These are phyloP conservation scores for Clohesyomyces aquaticus DNA, from an alignment of 495 filamentous ascomycete species.

Conservation along the genomic window DNA sequence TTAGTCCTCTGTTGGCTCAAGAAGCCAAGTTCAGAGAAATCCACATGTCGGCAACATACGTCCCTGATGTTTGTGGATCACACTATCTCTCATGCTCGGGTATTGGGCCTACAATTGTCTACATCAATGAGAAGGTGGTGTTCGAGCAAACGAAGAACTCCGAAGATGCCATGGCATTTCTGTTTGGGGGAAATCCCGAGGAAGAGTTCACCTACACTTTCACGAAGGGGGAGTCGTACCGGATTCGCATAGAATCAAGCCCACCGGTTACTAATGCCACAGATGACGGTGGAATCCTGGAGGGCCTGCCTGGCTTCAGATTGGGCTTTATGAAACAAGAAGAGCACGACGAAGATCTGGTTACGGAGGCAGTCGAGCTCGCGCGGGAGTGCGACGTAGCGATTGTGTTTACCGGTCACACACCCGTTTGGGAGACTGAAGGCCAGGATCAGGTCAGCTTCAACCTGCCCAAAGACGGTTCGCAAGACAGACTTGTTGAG, in stretches of 20 bases:
- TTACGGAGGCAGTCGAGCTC: conserved; percentile 22
- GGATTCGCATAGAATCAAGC: conserved; percentile 13
- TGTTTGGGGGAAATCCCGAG: conserved; percentile 27
- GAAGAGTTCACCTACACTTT: conserved; percentile 25
- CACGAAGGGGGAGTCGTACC: conserved; percentile 18
- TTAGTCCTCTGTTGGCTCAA: conserved; percentile 12
- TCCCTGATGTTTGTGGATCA: conserved; percentile 12
- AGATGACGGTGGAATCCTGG: conserved; percentile 9
- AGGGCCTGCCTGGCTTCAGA: conserved; percentile 23
- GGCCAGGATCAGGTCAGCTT: conserved; percentile 30
- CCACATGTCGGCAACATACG: conserved; percentile 15
- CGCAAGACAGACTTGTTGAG: conserved; percentile 35
- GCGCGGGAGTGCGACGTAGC: conserved; percentile 21
- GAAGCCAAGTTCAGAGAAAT: conserved; percentile 13
- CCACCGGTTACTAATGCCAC: conserved; percentile 1
- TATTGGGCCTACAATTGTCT: conserved; percentile 21
- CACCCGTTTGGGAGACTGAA: conserved; percentile 35
- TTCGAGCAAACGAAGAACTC: conserved; percentile 18
- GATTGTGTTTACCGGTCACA: conserved; percentile 36
- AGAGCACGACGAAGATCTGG: conserved; percentile 23
- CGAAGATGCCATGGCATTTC: conserved; percentile 23
- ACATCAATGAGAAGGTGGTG: conserved; percentile 23
- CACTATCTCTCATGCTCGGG: conserved; percentile 28
- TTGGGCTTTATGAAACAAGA: conserved; percentile 33
- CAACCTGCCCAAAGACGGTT: conserved; percentile 25